phyloP scores from a whole-genome alignment of 2,329 filamentous ascomycete genomes.

The Botrytis hyacinthi region DNA sequence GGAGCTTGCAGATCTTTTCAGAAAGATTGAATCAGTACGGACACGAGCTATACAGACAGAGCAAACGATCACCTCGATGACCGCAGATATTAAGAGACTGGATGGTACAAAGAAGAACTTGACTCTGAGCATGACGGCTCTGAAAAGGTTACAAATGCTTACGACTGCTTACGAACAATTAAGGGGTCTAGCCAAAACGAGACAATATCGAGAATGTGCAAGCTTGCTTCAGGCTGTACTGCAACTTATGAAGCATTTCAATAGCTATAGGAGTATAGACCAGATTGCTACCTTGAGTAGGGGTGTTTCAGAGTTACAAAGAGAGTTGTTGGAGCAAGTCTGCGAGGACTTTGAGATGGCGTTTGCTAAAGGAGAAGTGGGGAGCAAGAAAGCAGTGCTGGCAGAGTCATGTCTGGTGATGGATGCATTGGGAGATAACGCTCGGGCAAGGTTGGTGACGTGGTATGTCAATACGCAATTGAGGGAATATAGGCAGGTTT shows the following conservation, averaged over 20 bases:
- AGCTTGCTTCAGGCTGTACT: slow-evolving; percentile 91
- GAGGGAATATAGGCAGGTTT: slow-evolving; percentile 92
- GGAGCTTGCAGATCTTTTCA: slow-evolving; percentile 86
- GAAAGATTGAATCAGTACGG: slow-evolving; percentile 91
- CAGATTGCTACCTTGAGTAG: slow-evolving; percentile 92
- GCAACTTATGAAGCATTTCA: slow-evolving; percentile 98
- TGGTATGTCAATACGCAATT: slow-evolving; percentile 99
- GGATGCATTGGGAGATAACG: slow-evolving; percentile 88
- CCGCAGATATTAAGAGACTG: slow-evolving; percentile 94
- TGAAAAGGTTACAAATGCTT: slow-evolving; percentile 97
- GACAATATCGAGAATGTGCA: slow-evolving; percentile 93
- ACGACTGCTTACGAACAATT: slow-evolving; percentile 99
- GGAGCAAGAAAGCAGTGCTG: slow-evolving; percentile 65
- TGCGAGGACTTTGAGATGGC: slow-evolving; percentile 98
- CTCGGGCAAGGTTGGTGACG: slow-evolving; percentile 75
- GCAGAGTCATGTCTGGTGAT: slow-evolving; percentile 89
- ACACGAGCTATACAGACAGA: slow-evolving; percentile 88
- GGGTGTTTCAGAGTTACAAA: slow-evolving; percentile 89
- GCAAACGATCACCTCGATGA: slow-evolving; percentile 96
- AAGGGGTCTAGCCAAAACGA: slow-evolving; percentile 73
- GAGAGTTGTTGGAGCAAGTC: slow-evolving; percentile 92
- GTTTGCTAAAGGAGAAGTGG: slow-evolving; percentile 85
- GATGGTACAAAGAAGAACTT: slow-evolving; percentile 96
- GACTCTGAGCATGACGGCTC: slow-evolving; percentile 93
- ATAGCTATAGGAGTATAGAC: slow-evolving; percentile 95